These are phyloP conservation scores for Styphnolobium japonicum DNA, from an alignment of 306 rosid species.

Conservation along the genomic window DNA sequence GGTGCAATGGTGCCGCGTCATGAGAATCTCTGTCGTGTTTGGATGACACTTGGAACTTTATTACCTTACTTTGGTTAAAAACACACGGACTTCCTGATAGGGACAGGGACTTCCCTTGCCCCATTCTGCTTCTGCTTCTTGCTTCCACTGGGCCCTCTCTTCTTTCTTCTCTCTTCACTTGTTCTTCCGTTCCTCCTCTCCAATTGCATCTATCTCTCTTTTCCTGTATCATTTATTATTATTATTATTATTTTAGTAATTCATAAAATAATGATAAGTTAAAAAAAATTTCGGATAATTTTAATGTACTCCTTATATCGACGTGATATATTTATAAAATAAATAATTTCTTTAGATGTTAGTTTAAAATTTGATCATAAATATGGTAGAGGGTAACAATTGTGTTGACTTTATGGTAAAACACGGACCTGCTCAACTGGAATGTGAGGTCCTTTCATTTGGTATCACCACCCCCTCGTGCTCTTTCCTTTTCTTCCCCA, in stretches of 20 bases:
- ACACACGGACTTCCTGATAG: background rate
- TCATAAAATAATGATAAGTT: too few species aligned
- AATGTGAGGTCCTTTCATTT: background rate
- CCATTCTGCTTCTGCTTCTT: background rate
- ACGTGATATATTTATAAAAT: too few species aligned
- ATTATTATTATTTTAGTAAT: too few species aligned
- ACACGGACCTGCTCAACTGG: background rate
- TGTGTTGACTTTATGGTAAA: background rate
- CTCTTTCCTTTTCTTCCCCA: background rate
- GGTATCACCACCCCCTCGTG: too few species aligned
- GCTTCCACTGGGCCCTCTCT: background rate
- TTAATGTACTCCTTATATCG: too few species aligned
- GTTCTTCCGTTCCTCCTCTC: too few species aligned
- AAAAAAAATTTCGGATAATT: too few species aligned
- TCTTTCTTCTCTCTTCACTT: background rate
- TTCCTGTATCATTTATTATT: too few species aligned
- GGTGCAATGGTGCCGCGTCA: constrained; percentile 13
- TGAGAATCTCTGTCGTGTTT: constrained; percentile 43
- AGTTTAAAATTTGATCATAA: too few species aligned
- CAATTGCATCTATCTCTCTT: too few species aligned
- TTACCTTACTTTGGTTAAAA: background rate
- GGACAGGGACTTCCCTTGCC: background rate
- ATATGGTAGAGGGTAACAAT: too few species aligned
- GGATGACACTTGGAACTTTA: background rate
- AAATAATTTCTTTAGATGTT: too few species aligned